phyloP scores from a whole-genome alignment of 257 asterid genomes.

The Capsicum chinense region DNA sequence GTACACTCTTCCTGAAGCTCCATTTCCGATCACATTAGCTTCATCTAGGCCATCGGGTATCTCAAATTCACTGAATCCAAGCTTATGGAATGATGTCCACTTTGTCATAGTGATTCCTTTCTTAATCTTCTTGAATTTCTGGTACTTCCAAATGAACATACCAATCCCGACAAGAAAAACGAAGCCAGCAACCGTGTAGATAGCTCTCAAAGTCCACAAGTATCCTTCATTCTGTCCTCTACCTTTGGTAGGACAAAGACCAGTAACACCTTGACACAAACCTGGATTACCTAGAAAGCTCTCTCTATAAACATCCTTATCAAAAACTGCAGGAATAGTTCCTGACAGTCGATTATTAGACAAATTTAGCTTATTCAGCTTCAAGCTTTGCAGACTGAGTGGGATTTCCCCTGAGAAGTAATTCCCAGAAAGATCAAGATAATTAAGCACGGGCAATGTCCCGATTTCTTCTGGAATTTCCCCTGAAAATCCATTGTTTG shows the following conservation, averaged over 20 bases:
- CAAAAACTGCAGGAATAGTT: constrained; percentile 57
- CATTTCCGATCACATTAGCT: constrained; percentile 66
- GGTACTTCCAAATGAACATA: constrained; percentile 54
- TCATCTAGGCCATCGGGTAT: constrained; percentile 60
- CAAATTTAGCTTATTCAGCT: constrained; percentile 65
- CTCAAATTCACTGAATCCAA: constrained; percentile 70
- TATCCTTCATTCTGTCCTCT: constrained; percentile 30
- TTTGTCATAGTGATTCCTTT: constrained; percentile 47
- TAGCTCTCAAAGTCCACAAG: constrained; percentile 47
- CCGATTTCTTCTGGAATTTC: constrained; percentile 72
- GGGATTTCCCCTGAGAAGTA: constrained; percentile 66
- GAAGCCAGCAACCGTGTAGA: constrained; percentile 42
- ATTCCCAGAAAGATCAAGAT: constrained; percentile 79
- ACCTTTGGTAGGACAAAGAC: constrained; percentile 40
- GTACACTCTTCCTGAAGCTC: constrained; percentile 80
- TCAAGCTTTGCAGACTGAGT: constrained; percentile 58
- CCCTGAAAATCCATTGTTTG: constrained; percentile 63
- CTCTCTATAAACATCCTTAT: constrained; percentile 46
- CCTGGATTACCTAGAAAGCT: constrained; percentile 82
- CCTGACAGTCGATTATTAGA: constrained; percentile 73
- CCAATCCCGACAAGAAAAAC: constrained; percentile 54
- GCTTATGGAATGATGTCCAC: constrained; percentile 84
- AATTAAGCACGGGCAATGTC: constrained; percentile 62
- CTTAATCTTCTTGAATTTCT: constrained; percentile 40
- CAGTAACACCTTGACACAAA: constrained; percentile 49